These are phyloP conservation scores for Escallonia herrerae DNA, from an alignment of 129 eudicot genomes.

Conservation along the genomic window DNA sequence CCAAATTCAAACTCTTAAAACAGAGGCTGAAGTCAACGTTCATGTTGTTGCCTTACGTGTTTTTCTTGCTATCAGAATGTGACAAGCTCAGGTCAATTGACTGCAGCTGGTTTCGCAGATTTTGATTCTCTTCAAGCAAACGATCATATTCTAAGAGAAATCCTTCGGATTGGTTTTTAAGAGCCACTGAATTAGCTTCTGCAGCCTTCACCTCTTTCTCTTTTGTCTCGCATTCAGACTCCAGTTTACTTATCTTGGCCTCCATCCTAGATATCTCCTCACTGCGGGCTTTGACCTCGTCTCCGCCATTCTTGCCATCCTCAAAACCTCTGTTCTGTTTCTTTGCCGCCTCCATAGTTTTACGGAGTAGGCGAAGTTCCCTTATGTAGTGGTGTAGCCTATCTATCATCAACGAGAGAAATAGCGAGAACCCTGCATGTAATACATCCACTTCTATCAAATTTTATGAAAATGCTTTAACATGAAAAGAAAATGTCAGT, in stretches of 20 bases:
- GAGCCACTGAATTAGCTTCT: conserved; percentile 49
- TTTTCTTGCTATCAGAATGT: conserved; percentile 59
- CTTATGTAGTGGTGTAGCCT: conserved; percentile 71
- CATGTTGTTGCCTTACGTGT: conserved; percentile 24
- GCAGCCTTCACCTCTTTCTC: conserved; percentile 55
- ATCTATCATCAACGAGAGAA: conserved; percentile 64
- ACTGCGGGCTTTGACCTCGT: conserved; percentile 38
- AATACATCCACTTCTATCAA: not conserved
- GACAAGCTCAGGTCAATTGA: conserved; percentile 25
- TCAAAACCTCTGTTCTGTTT: conserved; percentile 56
- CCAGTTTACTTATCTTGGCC: conserved; percentile 36
- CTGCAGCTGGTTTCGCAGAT: conserved; percentile 45
- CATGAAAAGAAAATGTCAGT: too few relatives aligned
- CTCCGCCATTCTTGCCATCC: conserved; percentile 47
- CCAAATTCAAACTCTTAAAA: not conserved
- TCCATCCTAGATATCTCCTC: conserved; percentile 42
- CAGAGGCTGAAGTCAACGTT: not conserved
- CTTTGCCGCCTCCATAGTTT: conserved; percentile 55
- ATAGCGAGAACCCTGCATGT: conserved; percentile 54
- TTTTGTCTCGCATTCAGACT: conserved; percentile 40
- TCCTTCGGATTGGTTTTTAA: conserved; percentile 64
- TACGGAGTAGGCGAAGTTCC: conserved; percentile 53
- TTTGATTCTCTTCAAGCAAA: conserved; percentile 49
- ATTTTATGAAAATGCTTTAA: not conserved
- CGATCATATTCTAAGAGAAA: conserved; percentile 57